Evolutionary conservation across 1,284 basidiomycete genomes (phyloP).

Genomic region (Marasmius sp.): DNA sequence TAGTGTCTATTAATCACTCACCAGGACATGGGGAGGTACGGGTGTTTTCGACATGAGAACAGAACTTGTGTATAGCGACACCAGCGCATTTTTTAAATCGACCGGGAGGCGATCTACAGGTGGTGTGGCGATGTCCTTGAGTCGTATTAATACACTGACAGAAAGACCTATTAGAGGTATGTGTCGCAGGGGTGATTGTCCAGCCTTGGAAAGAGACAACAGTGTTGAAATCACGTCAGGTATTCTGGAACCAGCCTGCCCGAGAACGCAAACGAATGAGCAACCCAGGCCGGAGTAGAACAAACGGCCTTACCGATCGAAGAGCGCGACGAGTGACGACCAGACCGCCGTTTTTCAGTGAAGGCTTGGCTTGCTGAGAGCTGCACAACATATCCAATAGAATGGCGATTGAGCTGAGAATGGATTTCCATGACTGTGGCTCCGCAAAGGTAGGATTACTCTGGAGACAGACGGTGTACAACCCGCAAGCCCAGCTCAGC

Average conservation of each 20-base stretch:
- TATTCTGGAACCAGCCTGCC: slow-evolving; percentile 48
- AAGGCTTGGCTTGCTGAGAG: slow-evolving; percentile 51
- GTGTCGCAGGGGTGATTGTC: slow-evolving; percentile 44
- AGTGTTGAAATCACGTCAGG: slow-evolving; percentile 49
- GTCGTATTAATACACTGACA: slow-evolving; percentile 58
- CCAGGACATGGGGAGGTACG: slow-evolving; percentile 49
- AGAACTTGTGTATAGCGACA: slow-evolving; percentile 49
- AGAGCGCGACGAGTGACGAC: slow-evolving; percentile 63
- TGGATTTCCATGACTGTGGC: slow-evolving; percentile 45
- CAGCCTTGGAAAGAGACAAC: slow-evolving; percentile 48
- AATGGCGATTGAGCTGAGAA: slow-evolving; percentile 53
- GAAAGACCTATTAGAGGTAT: slow-evolving; percentile 59
- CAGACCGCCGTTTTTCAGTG: slow-evolving; percentile 60
- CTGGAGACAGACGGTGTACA: slow-evolving; percentile 56
- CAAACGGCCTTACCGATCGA: slow-evolving; percentile 47
- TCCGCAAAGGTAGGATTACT: slow-evolving; percentile 43
- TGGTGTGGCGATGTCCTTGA: slow-evolving; percentile 54
- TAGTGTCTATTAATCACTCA: slow-evolving; percentile 28
- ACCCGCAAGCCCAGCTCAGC: slow-evolving; percentile 69
- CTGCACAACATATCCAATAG: slow-evolving; percentile 61
- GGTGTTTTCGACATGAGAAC: slow-evolving; percentile 59
- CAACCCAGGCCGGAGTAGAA: not conserved
- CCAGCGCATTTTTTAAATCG: slow-evolving; percentile 50
- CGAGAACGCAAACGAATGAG: no score
- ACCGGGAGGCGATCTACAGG: slow-evolving; percentile 37